Base-by-base conservation (phyloP, 345 rosid genomes). In the Corymbia maculata region DNA sequence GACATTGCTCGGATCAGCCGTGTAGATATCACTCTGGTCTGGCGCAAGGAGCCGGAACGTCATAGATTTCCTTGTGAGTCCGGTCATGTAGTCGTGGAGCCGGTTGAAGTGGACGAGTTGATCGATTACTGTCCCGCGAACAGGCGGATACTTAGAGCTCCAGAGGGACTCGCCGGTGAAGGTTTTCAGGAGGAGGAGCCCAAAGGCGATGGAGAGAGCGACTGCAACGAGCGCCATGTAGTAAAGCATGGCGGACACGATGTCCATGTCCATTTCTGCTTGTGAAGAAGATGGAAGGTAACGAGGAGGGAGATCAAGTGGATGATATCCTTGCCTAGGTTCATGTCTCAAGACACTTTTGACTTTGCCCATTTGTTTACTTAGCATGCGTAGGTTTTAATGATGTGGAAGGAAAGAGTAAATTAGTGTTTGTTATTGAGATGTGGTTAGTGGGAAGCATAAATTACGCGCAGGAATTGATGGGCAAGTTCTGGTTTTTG, bases 1-100 rank as follows among this genome's bases (percentile, higher is more conserved):
- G 5, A 97, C 89, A 90, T 96, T 97, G 12, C 94, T 91, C 14
- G 92, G 86, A 90, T 97, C 98, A 2, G 92, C 89, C 5, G 98
- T 95, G 91, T 88, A 92, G 26, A 95, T 17, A 61, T 89, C 90
- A 88, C 96, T 96, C 36, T 84, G 91, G 16, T 86, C 91, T 6
- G 91, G 92, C 6, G 87, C 88, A 10, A 97, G 93, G 79, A 96
- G 95, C 90, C 97, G 88, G 64, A 66, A 95, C 28, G 98, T 95
- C 17, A 87, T 92, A 9, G 88, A 91, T 52, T 24, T 90, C n/a
- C 61, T 92, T 42, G 95, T 95, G 3, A 90, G 49, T 85, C 93
- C 87, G 13, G 95, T 89, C 53, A 91, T 94, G 91, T 94, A 50
- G 89, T 97, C 98, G 51, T 94, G 92, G 42, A 97, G 88, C 9